phyloP scores from a whole-genome alignment of 2,329 filamentous ascomycete genomes.

The Talaromyces sp. region DNA sequence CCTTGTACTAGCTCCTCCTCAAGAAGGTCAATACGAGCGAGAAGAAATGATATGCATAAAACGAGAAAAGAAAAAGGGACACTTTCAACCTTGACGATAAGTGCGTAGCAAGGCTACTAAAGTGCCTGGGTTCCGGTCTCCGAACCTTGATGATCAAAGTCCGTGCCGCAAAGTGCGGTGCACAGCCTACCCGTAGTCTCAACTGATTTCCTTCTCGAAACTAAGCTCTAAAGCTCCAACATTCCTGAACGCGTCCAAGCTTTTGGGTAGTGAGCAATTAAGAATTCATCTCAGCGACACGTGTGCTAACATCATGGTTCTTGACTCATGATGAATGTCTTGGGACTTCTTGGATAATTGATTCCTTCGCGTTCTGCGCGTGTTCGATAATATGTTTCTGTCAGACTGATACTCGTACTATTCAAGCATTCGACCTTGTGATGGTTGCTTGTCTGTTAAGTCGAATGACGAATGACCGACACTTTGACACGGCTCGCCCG shows the following conservation, averaged over 20 bases:
- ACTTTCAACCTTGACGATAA: not conserved
- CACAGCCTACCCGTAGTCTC: not conserved
- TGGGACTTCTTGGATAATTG: not conserved
- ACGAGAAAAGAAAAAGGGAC: not conserved
- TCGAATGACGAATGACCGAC: not conserved
- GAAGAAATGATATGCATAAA: not conserved
- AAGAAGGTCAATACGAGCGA: not conserved
- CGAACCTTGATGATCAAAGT: constrained; percentile 4
- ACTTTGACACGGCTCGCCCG: not conserved
- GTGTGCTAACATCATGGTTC: not conserved
- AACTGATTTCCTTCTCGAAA: not conserved
- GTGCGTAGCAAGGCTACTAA: not conserved
- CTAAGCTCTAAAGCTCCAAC: not conserved
- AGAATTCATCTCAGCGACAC: not conserved
- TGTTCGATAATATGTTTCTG: not conserved
- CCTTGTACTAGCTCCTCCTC: not conserved
- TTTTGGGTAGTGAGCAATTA: constrained; percentile 2
- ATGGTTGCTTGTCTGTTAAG: not conserved
- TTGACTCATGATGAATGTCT: not conserved
- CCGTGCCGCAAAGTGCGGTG: not conserved
- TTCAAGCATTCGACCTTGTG: not conserved
- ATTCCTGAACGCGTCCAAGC: not conserved
- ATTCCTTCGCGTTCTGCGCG: constrained; percentile 5
- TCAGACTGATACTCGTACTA: not conserved
- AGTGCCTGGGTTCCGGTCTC: not conserved